Conservation (phyloP, 352 stramenopile genomes). For the Phytophthora lateralis region DNA sequence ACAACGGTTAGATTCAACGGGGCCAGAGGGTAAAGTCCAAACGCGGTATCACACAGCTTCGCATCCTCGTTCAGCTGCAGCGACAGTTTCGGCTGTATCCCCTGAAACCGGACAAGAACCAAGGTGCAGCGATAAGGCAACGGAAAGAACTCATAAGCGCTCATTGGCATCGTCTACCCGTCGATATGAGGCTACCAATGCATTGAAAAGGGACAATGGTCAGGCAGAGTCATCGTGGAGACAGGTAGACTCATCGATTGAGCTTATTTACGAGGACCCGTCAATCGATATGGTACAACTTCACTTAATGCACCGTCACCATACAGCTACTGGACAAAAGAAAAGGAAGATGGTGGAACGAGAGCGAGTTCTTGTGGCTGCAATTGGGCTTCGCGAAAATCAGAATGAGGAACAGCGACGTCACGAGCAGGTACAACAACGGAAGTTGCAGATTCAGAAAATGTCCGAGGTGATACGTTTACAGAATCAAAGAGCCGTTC, state of each 20-base stretch:
- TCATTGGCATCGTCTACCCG: constrained; percentile 2
- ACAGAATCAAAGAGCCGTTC: constrained; percentile 48
- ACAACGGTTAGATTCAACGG: constrained; percentile 9
- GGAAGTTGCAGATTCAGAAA: constrained; percentile 50
- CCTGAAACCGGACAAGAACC: not conserved
- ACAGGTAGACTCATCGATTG: constrained; percentile 53
- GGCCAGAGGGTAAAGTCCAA: constrained; percentile 3
- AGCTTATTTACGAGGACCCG: constrained; percentile 64
- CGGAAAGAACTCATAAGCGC: constrained; percentile 4
- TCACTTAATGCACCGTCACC: constrained; percentile 41
- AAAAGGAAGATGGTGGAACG: constrained; percentile 51
- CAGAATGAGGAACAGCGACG: constrained; percentile 28
- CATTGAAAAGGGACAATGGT: not conserved
- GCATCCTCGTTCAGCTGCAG: constrained; percentile 9
- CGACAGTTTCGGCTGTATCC: not conserved
- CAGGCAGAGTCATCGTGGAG: constrained; percentile 35
- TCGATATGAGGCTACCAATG: not conserved
- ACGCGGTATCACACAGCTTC: constrained; percentile 28
- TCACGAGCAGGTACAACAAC: constrained; percentile 36
- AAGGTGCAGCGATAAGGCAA: not conserved
- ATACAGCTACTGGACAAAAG: constrained; percentile 26
- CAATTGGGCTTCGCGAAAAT: constrained; percentile 46
- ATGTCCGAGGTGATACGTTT: constrained; percentile 61
- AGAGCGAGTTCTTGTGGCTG: constrained; percentile 49
- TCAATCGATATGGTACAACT: constrained; percentile 56